phyloP scores from a whole-genome alignment of 208 protist genomes.

The Leishmania lainsoni region DNA sequence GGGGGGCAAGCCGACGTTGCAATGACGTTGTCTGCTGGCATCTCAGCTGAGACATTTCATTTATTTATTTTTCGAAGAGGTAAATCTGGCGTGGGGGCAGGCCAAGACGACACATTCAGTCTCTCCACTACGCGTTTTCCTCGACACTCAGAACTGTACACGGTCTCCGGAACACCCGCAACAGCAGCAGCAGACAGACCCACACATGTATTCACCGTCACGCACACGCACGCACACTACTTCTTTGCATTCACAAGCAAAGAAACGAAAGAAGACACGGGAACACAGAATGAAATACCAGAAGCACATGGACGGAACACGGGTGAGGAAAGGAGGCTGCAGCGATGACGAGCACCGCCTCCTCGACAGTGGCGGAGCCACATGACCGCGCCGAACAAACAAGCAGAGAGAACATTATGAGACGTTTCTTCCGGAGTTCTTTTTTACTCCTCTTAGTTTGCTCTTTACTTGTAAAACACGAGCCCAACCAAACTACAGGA shows the following conservation, averaged over 20 bases:
- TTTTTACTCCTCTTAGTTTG: not conserved
- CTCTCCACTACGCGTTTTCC: not conserved
- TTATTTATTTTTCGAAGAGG: too few species aligned
- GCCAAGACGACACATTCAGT: not conserved
- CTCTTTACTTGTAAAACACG: not conserved
- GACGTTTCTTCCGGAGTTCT: constrained; percentile 3
- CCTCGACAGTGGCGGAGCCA: not conserved
- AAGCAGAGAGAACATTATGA: not conserved
- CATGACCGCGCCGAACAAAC: not conserved
- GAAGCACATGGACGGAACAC: not conserved
- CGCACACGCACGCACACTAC: not conserved
- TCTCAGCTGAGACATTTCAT: constrained; percentile 1
- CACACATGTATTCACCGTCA: not conserved
- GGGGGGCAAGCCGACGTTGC: constrained; percentile 8
- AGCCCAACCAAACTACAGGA: not conserved
- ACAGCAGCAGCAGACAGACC: not conserved
- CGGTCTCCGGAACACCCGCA: not conserved
- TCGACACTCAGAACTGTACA: not conserved
- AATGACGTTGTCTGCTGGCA: not conserved
- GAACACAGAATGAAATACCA: not conserved
- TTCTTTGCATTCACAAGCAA: not conserved
- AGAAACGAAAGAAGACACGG: not conserved
- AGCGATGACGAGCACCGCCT: not conserved
- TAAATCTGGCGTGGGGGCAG: not conserved
- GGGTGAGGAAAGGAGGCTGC: not conserved